These are phyloP conservation scores for Takashimella koratensis DNA, from an alignment of 1,284 basidiomycete species.

Conservation along the genomic window DNA sequence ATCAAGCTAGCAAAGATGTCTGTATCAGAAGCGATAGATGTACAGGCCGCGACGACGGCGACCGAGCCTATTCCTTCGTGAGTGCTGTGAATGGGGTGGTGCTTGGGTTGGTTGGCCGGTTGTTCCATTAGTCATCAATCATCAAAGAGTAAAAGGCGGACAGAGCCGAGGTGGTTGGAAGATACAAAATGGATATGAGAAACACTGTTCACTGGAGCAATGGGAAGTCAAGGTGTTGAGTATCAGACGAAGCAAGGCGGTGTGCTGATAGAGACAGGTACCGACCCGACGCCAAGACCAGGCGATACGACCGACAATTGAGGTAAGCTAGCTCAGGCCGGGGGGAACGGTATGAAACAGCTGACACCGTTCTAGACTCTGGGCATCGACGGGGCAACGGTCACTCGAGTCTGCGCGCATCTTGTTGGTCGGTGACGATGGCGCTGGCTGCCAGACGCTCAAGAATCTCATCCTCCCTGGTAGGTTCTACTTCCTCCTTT, in stretches of 20 bases:
- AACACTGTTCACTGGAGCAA: too few relatives aligned
- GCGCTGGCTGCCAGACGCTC: conserved; percentile 77
- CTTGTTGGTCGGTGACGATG: conserved; percentile 73
- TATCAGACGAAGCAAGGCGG: too few relatives aligned
- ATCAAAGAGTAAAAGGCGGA: too few relatives aligned
- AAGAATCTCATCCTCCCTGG: conserved; percentile 94
- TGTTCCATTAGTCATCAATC: background rate
- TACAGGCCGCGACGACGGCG: conserved; percentile 6
- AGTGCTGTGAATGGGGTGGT: conserved; percentile 4
- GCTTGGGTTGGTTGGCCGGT: background rate
- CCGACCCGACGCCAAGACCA: conserved; percentile 75
- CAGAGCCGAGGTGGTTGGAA: too few relatives aligned
- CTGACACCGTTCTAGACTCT: conserved; percentile 59
- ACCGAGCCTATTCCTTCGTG: conserved; percentile 34
- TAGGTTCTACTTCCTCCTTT: conserved; percentile 19
- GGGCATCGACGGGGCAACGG: conserved; percentile 91
- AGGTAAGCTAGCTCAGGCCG: conserved; percentile 55
- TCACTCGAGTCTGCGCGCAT: conserved; percentile 82
- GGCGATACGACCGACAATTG: conserved; percentile 87
- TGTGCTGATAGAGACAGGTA: conserved; percentile 23
- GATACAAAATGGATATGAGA: too few relatives aligned
- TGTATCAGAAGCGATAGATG: conserved; percentile 10
- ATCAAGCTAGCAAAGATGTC: background rate
- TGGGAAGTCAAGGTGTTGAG: too few relatives aligned
- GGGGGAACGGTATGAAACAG: background rate